Percentiles rank a stretch among this genome's conserved stretches.
phyloP scores from a whole-genome alignment of 2,329 filamentous ascomycete genomes.

The Fusarium falciforme region DNA sequence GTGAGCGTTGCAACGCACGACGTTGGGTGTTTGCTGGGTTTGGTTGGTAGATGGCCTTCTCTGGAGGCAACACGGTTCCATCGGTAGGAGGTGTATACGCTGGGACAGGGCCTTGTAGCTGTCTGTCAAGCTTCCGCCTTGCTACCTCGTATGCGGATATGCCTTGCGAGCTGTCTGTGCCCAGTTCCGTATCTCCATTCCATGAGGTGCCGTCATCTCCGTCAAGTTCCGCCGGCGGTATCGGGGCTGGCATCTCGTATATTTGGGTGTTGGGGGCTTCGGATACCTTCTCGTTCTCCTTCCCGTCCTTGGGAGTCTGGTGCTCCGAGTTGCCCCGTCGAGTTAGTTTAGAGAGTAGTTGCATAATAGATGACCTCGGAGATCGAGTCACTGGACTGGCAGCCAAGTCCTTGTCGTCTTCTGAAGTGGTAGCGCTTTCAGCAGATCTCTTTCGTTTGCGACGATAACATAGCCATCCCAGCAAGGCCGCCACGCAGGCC shows the following conservation, averaged over 20 bases:
- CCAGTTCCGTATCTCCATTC: conserved; percentile 55
- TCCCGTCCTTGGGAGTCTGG: conserved; percentile 30
- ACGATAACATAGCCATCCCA: conserved; percentile 50
- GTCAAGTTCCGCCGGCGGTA: conserved; percentile 62
- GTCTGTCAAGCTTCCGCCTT: conserved; percentile 62
- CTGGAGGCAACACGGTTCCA: conserved; percentile 40
- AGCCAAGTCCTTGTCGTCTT: conserved; percentile 53
- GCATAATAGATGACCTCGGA: conserved; percentile 39
- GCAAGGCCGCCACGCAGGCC: conserved; percentile 42
- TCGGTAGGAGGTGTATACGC: conserved; percentile 58
- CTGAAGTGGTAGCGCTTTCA: conserved; percentile 30
- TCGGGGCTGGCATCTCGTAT: conserved; percentile 62
- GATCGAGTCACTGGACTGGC: conserved; percentile 46
- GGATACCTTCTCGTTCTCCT: conserved; percentile 41
- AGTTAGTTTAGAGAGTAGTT: conserved; percentile 56
- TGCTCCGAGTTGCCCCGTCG: conserved; percentile 50
- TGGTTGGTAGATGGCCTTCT: conserved; percentile 44
- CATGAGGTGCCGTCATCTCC: conserved; percentile 53
- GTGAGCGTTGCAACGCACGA: conserved; percentile 27
- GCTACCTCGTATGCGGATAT: conserved; percentile 63
- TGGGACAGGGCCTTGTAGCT: conserved; percentile 62
- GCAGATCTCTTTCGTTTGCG: conserved; percentile 47
- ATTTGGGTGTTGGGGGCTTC: conserved; percentile 59
- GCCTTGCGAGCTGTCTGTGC: conserved; percentile 53
- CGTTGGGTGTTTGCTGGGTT: conserved; percentile 32